Evolutionary conservation across 2,329 filamentous ascomycete species (phyloP), one percentile per base, ranked within the genome.

Genomic region (Macroventuria anomochaeta): DNA sequence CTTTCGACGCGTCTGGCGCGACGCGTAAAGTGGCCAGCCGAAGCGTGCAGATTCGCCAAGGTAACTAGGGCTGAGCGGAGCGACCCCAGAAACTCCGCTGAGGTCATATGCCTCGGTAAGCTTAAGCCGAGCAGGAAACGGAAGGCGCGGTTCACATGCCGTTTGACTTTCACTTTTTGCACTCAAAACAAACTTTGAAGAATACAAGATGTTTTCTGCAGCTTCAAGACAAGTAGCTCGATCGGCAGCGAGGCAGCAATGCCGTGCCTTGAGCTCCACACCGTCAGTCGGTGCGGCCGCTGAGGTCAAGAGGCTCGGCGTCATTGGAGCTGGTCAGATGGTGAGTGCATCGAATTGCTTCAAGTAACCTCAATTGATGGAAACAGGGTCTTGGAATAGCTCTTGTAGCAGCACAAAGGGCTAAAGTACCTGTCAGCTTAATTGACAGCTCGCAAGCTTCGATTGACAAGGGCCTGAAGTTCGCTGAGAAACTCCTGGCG

Each of bases 311-410:
- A 88, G 85, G 63, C 79, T 99, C 34, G 95, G 93, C 70, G 93
- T 99, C 42, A 83, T 99, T 70, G 95, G 95, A 62, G 93, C 93
- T 46, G 95, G 95, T 23, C 95, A 97, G 75, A 97, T 97, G 93
- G 93, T 96, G 77, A 70, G 82, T 57, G 34, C 26, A 28, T 21
- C 13, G 5, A 38, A 7, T 10, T n/a, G 7, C 36, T 11, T 13
- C 23, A 7, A 47, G 38, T 20, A 12, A 18, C 5, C 10, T 32
- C 13, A 50, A 57, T 62, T 75, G 49, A 76, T 63, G 50, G 7
- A 36, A 7, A 12, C 36, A 97, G 93, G 95, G 95, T 55, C 80
- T 99, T 37, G 95, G 95, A 55, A 99, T 99, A 74, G 95, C 95
- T 43, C 85, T 99, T 13, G 93, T 99, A 39, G 95, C 93, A 43